These are phyloP conservation scores for Talaromyces wortmannii DNA, from an alignment of 495 filamentous ascomycete genomes.

Conservation along the genomic window DNA sequence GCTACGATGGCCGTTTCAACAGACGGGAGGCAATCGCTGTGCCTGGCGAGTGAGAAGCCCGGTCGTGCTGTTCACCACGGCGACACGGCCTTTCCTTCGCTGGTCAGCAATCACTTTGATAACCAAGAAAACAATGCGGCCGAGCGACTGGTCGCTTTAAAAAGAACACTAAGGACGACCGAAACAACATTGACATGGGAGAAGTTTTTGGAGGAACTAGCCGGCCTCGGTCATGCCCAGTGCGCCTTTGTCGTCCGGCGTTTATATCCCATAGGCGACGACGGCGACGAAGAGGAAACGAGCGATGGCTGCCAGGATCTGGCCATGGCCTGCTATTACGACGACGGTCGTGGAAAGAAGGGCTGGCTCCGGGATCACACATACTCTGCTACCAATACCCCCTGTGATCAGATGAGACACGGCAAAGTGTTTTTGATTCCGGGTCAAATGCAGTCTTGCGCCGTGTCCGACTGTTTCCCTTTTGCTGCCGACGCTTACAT, in stretches of 20 bases:
- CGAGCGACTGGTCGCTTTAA: conserved; percentile 56
- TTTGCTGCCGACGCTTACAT: conserved; percentile 64
- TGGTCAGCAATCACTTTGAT: conserved; percentile 38
- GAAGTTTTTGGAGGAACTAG: conserved; percentile 58
- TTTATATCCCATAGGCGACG: conserved; percentile 20
- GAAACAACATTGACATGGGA: conserved; percentile 61
- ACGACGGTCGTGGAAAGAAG: conserved; percentile 51
- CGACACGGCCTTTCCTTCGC: conserved; percentile 42
- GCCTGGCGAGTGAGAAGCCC: conserved; percentile 30
- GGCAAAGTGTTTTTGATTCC: conserved; percentile 71
- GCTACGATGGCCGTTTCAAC: neutral
- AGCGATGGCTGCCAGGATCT: conserved; percentile 45
- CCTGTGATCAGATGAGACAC: conserved; percentile 63
- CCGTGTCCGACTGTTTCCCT: conserved; percentile 50
- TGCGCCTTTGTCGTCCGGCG: conserved; percentile 66
- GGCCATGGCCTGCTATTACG: conserved; percentile 63
- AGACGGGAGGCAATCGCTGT: conserved; percentile 20
- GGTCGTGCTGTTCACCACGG: conserved; percentile 35
- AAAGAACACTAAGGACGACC: conserved; percentile 46
- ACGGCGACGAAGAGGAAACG: conserved; percentile 13
- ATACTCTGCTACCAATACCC: conserved; percentile 59
- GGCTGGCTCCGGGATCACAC: conserved; percentile 51
- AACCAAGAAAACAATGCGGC: conserved; percentile 53
- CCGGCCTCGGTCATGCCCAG: conserved; percentile 57
- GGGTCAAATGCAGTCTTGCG: conserved; percentile 51